Evolutionary conservation across 768 basidiomycete genomes (phyloP).

Genomic region (Lyophyllum decastes): DNA sequence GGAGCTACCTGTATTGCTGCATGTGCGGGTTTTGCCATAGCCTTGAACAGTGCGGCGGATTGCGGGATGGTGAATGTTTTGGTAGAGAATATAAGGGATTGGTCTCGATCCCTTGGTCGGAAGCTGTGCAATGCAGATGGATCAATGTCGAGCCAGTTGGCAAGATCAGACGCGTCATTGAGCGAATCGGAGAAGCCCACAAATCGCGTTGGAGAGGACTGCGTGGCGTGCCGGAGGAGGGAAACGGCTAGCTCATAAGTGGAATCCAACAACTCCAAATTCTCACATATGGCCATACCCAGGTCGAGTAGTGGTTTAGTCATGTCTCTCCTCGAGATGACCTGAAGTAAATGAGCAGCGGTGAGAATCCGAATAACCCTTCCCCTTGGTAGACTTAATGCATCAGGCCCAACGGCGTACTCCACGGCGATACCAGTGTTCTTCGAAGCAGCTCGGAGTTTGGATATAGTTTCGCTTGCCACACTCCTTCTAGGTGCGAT

Average conservation of each 20-base stretch:
- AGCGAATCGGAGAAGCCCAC: constrained; percentile 81
- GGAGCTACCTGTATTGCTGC: constrained; percentile 58
- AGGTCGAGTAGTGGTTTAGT: constrained; percentile 40
- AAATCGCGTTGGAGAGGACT: constrained; percentile 63
- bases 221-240: constrained; percentile 64
- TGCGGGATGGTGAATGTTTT: constrained; percentile 86
- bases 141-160: constrained; percentile 80
- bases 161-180: constrained; percentile 78
- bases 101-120: constrained; percentile 80
- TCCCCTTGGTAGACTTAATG: constrained; percentile 37
- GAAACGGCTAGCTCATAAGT: constrained; percentile 85
- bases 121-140: constrained; percentile 70
- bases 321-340: constrained; percentile 34
- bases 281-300: constrained; percentile 77
- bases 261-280: constrained; percentile 80
- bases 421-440: constrained; percentile 41
- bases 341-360: constrained; percentile 48
- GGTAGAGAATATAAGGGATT: constrained; percentile 65
- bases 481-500: constrained; percentile 60
- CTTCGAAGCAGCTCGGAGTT: constrained; percentile 44
- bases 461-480: constrained; percentile 56
- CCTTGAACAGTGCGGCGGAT: constrained; percentile 84
- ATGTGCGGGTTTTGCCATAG: constrained; percentile 91
- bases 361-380: constrained; percentile 60
- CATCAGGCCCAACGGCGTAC: constrained; percentile 31